Base-by-base conservation (phyloP, 2,329 filamentous ascomycete species). In the Alternaria triticimaculans region DNA sequence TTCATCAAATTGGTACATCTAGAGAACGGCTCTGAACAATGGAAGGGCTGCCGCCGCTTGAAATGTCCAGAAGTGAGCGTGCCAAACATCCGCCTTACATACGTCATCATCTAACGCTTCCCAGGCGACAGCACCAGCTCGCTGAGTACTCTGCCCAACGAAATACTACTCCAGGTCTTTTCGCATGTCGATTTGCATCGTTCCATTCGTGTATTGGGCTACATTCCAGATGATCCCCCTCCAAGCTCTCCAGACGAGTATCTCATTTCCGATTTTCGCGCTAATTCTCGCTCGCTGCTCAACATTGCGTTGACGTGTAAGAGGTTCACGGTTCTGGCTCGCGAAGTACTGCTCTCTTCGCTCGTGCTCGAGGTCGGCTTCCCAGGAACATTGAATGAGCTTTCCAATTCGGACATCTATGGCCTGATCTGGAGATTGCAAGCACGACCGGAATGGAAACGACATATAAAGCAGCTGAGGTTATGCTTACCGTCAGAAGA, bases 231-330 rank as follows among this genome's bases (percentile, higher is more conserved):
- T 37, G 57, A 66, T 6, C 64, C 66, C 11, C 58, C 55, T 15
- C 59, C 62, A 15, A 58, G 23, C 12, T 37, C 37, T 6, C 55
- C 60, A 41, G 62, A 66, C 43, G 10, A 55, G 1, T 56, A 54
- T 25, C 55, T 70, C 12, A 49, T 68, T 20, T 15, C 25, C 15
- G 64, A 67, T 37, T 67, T 64, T 33, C 48, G 58, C 9, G 10
- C 30, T 15, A 21, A 37, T 25, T 64, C 51, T 23, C 28, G 43
- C 21, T 43, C 59, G 25, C 55, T 67, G 2, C 46, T 26, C n/a
- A 59, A 50, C 49, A 54, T 70, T 25, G 60, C 68, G n/a, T 61
- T 68, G n/a, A 64, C 66, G 11, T 68, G 55, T 37, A 62, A 58
- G 23, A 33, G 62, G 28, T 68, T 70, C 21, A 45, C 57, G 5